Evolutionary conservation across 257 asterid genomes (phyloP).

Genomic region (Phtheirospermum japonicum): DNA sequence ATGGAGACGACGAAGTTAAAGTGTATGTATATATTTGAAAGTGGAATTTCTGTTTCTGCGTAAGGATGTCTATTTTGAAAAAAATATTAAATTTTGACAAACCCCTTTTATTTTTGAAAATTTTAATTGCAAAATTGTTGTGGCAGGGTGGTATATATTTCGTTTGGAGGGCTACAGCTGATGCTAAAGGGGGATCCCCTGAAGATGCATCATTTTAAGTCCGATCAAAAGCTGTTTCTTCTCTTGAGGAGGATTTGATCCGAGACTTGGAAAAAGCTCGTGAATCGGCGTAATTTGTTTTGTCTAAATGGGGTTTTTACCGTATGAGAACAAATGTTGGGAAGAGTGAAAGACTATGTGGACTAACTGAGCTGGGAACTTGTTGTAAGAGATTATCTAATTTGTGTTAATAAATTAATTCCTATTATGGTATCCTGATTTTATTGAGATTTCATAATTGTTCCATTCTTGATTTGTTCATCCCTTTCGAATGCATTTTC

Average conservation of each 20-base stretch:
- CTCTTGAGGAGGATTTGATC: slow-evolving; percentile 75
- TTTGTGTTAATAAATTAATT: slow-evolving; percentile 3
- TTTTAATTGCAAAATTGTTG: neutral
- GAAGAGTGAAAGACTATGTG: too few species aligned
- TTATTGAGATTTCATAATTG: neutral
- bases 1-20: slow-evolving; percentile 32
- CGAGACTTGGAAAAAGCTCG: neutral
- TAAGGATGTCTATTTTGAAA: neutral
- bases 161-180: slow-evolving; percentile 94
- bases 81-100: too few species aligned
- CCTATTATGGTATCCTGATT: slow-evolving; percentile 2
- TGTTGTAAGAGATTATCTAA: neutral
- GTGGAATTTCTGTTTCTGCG: slow-evolving; percentile 9
- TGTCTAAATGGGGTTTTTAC: slow-evolving; percentile 3
- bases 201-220: slow-evolving; percentile 54
- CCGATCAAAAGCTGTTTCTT: slow-evolving; percentile 68
- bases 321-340: too few species aligned
- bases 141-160: slow-evolving; percentile 58
- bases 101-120: too few species aligned
- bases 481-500: too few species aligned
- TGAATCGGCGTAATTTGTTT: neutral
- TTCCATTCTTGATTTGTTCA: too few species aligned
- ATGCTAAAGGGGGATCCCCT: slow-evolving; percentile 58
- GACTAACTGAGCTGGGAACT: slow-evolving; percentile 14
- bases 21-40: slow-evolving; percentile 52